A percentile compares a stretch with the other conserved stretches of the same genome.
phyloP scores from a whole-genome alignment of 2,329 filamentous ascomycete genomes.

The Penicillium sp. region DNA sequence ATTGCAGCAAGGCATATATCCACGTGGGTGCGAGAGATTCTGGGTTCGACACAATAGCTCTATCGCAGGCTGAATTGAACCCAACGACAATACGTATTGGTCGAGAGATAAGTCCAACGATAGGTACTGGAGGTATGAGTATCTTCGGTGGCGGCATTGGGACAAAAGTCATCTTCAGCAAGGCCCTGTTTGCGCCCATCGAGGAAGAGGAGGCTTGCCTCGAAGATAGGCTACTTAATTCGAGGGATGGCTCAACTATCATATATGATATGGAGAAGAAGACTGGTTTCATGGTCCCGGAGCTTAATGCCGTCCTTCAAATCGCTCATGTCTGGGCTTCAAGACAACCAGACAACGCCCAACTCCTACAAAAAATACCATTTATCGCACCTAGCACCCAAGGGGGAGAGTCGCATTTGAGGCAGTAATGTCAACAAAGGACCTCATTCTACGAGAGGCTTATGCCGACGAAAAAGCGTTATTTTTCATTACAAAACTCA shows the following conservation, averaged over 20 bases:
- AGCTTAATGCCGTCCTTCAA: conserved; percentile 1
- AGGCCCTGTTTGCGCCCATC: not conserved
- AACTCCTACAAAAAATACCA: not conserved
- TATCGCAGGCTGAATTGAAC: not conserved
- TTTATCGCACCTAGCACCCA: not conserved
- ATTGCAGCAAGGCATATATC: not conserved
- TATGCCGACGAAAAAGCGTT: conserved; percentile 4
- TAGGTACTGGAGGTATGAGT: not conserved
- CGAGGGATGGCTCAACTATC: not conserved
- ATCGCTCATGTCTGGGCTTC: conserved; percentile 2
- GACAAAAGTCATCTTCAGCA: not conserved
- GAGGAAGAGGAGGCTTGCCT: not conserved
- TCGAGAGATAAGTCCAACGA: not conserved
- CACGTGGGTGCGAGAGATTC: not conserved
- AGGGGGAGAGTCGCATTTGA: not conserved
- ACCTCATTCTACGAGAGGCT: not conserved
- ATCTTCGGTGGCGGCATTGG: conserved; percentile 1
- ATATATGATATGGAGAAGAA: not conserved
- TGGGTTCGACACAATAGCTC: not conserved
- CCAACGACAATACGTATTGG: not conserved
- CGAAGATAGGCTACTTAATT: conserved; percentile 2
- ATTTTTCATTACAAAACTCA: conserved; percentile 4
- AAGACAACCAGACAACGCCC: not conserved
- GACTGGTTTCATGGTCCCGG: conserved; percentile 1
- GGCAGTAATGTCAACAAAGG: not conserved